These are phyloP conservation scores for Sporothrix dimorphospora DNA, from an alignment of 2,329 filamentous ascomycete species.

Conservation along the genomic window DNA sequence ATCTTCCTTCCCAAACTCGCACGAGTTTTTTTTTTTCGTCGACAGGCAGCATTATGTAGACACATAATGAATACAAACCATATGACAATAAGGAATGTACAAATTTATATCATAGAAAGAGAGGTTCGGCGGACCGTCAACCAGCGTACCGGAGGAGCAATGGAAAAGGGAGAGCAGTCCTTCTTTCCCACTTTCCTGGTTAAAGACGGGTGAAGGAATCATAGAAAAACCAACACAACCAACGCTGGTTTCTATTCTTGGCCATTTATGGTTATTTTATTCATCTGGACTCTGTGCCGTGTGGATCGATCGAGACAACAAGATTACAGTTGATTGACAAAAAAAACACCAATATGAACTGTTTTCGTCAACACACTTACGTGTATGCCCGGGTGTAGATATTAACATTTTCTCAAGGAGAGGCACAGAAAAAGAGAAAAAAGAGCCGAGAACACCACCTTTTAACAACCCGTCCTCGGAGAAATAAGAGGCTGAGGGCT, in stretches of 20 bases:
- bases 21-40: no score
- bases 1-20: no score
- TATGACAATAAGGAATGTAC: background rate
- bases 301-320: background rate
- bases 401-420: background rate
- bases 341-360: no score
- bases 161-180: background rate
- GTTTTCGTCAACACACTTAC: constrained; percentile 14
- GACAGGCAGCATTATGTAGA: no score
- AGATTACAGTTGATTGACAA: background rate
- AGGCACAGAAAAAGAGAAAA: background rate
- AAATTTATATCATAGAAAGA: background rate
- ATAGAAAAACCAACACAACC: no score
- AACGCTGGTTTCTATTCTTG: background rate
- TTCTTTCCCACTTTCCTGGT: background rate
- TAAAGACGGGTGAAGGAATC: background rate
- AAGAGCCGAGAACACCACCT: constrained; percentile 3
- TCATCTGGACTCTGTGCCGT: background rate
- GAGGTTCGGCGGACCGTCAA: constrained; percentile 2
- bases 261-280: background rate
- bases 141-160: background rate
- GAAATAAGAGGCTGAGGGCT: background rate
- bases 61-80: background rate
- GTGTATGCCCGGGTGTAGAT: background rate
- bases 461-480: no score